Evolutionary conservation across 345 rosid species (phyloP).

Genomic region (Citrus sp.): DNA sequence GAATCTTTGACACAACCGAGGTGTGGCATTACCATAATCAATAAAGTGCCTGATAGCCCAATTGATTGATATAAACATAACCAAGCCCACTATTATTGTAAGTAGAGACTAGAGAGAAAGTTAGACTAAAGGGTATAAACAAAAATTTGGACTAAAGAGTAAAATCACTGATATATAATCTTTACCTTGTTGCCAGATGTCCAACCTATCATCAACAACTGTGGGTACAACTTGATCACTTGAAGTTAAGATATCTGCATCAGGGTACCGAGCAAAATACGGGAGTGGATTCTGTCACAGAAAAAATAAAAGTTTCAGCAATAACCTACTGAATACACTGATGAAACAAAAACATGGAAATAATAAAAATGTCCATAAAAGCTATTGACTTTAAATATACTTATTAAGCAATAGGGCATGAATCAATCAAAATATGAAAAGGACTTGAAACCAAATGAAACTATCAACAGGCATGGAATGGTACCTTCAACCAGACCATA

Average conservation of each 20-base stretch:
- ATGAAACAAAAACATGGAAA: background rate
- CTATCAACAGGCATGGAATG: background rate
- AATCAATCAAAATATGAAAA: background rate
- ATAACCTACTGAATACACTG: slow-evolving; percentile 3
- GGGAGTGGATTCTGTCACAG: slow-evolving; percentile 84
- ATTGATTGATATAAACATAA: background rate
- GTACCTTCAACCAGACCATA: slow-evolving; percentile 98
- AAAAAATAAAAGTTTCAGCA: slow-evolving; percentile 12
- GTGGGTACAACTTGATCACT: slow-evolving; percentile 96
- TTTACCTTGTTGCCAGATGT: slow-evolving; percentile 92
- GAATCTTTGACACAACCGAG: background rate
- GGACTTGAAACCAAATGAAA: background rate
- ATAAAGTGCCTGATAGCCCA: background rate
- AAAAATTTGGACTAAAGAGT: background rate
- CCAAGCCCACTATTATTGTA: background rate
- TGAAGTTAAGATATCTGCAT: slow-evolving; percentile 95
- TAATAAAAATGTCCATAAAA: background rate
- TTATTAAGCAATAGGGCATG: background rate
- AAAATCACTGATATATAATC: slow-evolving; percentile 3
- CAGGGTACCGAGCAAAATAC: slow-evolving; percentile 88
- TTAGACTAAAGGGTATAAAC: background rate
- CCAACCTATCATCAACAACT: slow-evolving; percentile 90
- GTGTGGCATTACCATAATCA: background rate
- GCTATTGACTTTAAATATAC: background rate
- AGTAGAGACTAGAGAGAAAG: background rate